Evolutionary conservation across 345 rosid species (phyloP).

Genomic region (Pistacia atlantica): DNA sequence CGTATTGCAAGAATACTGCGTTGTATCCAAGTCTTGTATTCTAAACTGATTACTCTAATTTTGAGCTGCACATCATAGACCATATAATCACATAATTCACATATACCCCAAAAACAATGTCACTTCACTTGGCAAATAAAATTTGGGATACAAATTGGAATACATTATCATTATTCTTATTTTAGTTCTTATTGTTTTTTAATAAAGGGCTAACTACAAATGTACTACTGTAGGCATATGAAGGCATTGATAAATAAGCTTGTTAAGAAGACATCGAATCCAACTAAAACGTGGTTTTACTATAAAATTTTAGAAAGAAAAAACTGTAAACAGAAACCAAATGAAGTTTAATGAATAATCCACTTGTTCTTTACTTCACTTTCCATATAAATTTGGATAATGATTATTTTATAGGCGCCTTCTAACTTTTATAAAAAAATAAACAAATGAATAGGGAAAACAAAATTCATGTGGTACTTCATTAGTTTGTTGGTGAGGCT

Average conservation of each 20-base stretch:
- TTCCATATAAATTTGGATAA: not conserved
- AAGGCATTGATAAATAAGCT: constrained; percentile 4
- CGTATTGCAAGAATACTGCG: not conserved
- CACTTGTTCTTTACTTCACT: not conserved
- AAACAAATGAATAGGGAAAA: no score
- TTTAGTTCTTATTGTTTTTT: not conserved
- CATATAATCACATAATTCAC: no score
- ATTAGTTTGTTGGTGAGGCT: not conserved
- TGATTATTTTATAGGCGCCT: not conserved
- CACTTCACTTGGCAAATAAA: no score
- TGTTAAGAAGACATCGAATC: not conserved
- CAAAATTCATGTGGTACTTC: not conserved
- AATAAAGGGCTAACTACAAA: not conserved
- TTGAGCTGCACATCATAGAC: no score
- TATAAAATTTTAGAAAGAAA: no score
- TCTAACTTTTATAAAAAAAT: no score
- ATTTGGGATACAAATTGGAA: no score
- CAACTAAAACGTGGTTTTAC: no score
- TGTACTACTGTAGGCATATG: not conserved
- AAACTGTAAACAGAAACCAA: not conserved
- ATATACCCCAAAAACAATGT: no score
- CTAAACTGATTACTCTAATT: no score
- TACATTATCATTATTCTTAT: not conserved
- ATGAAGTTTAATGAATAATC: not conserved
- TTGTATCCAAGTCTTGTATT: no score